phyloP scores from a whole-genome alignment of 352 stramenopile genomes.

The Phytopythium delawarense region DNA sequence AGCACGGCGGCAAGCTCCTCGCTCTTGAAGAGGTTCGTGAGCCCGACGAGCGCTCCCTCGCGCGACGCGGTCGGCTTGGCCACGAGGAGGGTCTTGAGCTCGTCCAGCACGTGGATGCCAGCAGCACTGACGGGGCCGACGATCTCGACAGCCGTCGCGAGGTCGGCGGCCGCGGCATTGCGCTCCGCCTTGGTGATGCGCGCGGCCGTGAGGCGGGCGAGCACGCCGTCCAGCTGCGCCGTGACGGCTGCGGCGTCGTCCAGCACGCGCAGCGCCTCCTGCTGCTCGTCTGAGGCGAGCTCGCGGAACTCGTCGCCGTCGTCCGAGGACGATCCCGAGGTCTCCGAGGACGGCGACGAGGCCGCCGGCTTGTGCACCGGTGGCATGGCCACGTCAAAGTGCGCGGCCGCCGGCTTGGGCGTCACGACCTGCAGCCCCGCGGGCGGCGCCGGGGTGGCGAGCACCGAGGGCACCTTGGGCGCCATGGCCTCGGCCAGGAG shows the following conservation, averaged over 20 bases:
- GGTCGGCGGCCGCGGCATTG: slow-evolving; percentile 37
- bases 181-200: slow-evolving; percentile 33
- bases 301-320: slow-evolving; percentile 32
- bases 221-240: slow-evolving; percentile 29
- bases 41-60: slow-evolving; percentile 44
- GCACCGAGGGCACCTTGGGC: slow-evolving; percentile 25
- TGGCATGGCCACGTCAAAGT: slow-evolving; percentile 9
- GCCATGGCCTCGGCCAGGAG: slow-evolving; percentile 31
- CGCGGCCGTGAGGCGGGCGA: slow-evolving; percentile 37
- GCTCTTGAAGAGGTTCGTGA: slow-evolving; percentile 38
- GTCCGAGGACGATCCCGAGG: slow-evolving; percentile 30
- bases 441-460: slow-evolving; percentile 5
- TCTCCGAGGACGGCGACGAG: slow-evolving; percentile 14
- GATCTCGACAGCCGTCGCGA: slow-evolving; percentile 42
- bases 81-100: slow-evolving; percentile 33
- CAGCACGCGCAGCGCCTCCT: slow-evolving; percentile 27
- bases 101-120: slow-evolving; percentile 38
- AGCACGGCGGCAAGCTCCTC: slow-evolving; percentile 41
- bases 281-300: slow-evolving; percentile 41
- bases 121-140: slow-evolving; percentile 30
- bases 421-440: slow-evolving; percentile 22
- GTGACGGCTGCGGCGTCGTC: slow-evolving; percentile 31
- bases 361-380: slow-evolving; percentile 16
- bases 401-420: slow-evolving; percentile 6
- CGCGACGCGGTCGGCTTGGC: slow-evolving; percentile 45